Conservation (phyloP, 2,329 filamentous ascomycete species). For the Ceratocystis destructans region DNA sequence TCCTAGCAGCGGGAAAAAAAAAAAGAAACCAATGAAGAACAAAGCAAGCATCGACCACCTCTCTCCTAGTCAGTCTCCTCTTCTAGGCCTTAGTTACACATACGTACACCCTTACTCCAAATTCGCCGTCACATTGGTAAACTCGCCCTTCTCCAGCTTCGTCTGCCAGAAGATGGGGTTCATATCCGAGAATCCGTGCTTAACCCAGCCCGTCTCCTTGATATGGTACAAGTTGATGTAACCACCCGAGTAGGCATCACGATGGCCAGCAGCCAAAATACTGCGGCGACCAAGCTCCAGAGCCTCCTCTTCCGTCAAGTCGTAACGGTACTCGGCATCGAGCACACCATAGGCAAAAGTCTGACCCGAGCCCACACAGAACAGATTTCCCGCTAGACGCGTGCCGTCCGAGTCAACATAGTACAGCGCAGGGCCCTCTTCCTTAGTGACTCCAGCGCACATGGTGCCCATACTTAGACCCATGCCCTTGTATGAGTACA, state of each 20-base stretch:
- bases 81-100: not conserved
- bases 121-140: constrained; percentile 80
- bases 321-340: constrained; percentile 87
- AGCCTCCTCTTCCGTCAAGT: constrained; percentile 74
- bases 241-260: constrained; percentile 96
- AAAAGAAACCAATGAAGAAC: constrained; percentile 9
- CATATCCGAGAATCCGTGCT: constrained; percentile 95
- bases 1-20: constrained; percentile 3
- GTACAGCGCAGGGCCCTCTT: constrained; percentile 94
- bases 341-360: constrained; percentile 98
- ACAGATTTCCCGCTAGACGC: constrained; percentile 80
- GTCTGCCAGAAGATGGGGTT: constrained; percentile 99
- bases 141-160: constrained; percentile 96
- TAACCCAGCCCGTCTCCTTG: constrained; percentile 97
- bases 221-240: constrained; percentile 99
- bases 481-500: constrained; percentile 98
- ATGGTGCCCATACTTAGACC: constrained; percentile 98
- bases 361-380: constrained; percentile 96
- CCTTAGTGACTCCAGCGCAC: constrained; percentile 90
- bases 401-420: constrained; percentile 98
- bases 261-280: constrained; percentile 90
- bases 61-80: not conserved
- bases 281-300: constrained; percentile 81
- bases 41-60: constrained; percentile 5
- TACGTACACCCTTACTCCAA: constrained; percentile 36